A percentile compares a stretch with the other conserved stretches of the same genome.
phyloP scores from a whole-genome alignment of 305 asterid genomes.

The Fraxinus nigra region DNA sequence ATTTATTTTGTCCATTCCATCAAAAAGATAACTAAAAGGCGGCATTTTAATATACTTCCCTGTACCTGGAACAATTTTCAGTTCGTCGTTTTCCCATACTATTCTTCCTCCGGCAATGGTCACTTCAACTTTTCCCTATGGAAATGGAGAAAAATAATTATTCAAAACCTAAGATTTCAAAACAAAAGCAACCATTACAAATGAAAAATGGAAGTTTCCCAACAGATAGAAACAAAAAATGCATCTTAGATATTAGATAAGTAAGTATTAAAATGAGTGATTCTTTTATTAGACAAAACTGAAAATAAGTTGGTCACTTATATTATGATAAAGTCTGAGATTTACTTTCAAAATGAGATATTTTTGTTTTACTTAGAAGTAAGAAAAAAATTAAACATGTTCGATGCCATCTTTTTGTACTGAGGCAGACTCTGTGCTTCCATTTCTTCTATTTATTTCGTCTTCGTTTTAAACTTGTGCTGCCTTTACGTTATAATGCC shows the following conservation, averaged over 20 bases:
- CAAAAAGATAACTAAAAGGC: constrained; percentile 76
- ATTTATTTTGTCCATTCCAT: constrained; percentile 66
- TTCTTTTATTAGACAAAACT: background rate
- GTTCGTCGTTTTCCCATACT: constrained; percentile 85
- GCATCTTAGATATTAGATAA: background rate
- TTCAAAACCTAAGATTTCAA: constrained; percentile 1
- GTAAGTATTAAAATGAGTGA: background rate
- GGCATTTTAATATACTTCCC: constrained; percentile 80
- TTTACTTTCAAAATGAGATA: background rate
- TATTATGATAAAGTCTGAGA: background rate
- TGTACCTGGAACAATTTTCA: constrained; percentile 60
- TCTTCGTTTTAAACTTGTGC: background rate
- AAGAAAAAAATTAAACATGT: background rate
- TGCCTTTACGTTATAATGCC: background rate
- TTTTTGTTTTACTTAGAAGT: background rate
- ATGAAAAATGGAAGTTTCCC: background rate
- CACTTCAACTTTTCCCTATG: constrained; percentile 85
- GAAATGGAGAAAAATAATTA: background rate
- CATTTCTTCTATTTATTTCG: background rate
- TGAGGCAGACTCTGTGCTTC: background rate
- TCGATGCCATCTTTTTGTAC: background rate
- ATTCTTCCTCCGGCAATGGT: constrained; percentile 88
- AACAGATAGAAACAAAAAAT: background rate
- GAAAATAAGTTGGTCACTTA: background rate
- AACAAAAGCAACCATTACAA: background rate